Evolutionary conservation across 2,329 filamentous ascomycete species (phyloP).

Genomic region (Scedosporium aurantiacum): DNA sequence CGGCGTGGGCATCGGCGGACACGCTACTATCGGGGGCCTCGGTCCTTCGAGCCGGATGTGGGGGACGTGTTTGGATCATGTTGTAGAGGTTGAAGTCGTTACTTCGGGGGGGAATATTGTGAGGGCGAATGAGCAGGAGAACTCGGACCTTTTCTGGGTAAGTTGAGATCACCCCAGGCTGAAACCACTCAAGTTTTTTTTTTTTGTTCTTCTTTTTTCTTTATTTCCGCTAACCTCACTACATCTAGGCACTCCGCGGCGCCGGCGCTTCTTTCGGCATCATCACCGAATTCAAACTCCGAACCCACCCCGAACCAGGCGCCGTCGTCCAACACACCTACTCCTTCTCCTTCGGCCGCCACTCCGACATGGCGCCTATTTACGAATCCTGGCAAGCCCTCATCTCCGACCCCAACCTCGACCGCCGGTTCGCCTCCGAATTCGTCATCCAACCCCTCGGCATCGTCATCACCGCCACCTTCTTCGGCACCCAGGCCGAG

Average conservation of each 20-base stretch:
- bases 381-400: slow-evolving; percentile 50
- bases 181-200: not conserved
- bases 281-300: slow-evolving; percentile 44
- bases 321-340: slow-evolving; percentile 49
- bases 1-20: slow-evolving; percentile 46
- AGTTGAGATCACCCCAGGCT: not conserved
- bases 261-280: slow-evolving; percentile 46
- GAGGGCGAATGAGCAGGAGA: slow-evolving; percentile 33
- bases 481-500: slow-evolving; percentile 47
- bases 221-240: not conserved
- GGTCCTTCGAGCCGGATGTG: slow-evolving; percentile 49
- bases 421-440: slow-evolving; percentile 46
- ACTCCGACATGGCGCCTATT: slow-evolving; percentile 33
- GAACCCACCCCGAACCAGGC: slow-evolving; percentile 43
- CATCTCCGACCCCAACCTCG: slow-evolving; percentile 40
- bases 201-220: not conserved
- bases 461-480: slow-evolving; percentile 47
- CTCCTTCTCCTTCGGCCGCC: slow-evolving; percentile 36
- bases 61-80: slow-evolving; percentile 44
- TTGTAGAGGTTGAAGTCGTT: slow-evolving; percentile 44
- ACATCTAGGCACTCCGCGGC: slow-evolving; percentile 33
- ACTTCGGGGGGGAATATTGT: slow-evolving; percentile 42
- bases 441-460: slow-evolving; percentile 44
- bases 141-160: slow-evolving; percentile 41
- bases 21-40: slow-evolving; percentile 47